Evolutionary conservation across 148 eudicot genomes (phyloP).

Genomic region (Rhododendron ferrugineum): DNA sequence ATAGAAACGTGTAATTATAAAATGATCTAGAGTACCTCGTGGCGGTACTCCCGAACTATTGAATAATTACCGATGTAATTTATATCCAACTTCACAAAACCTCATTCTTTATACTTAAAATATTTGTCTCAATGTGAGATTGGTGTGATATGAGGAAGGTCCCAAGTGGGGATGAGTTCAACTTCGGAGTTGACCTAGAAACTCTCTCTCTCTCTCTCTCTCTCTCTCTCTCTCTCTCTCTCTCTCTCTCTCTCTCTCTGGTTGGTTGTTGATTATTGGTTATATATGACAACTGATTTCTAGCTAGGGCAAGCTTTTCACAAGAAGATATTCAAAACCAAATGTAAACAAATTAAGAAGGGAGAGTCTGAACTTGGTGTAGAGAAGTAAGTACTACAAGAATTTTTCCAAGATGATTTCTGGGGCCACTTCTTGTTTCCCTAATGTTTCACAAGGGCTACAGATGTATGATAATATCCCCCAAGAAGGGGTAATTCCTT

Average conservation of each 20-base stretch:
- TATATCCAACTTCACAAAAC: background rate
- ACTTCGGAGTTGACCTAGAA: slow-evolving; percentile 37
- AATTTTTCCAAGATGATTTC: slow-evolving; percentile 12
- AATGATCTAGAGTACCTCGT: fast-evolving
- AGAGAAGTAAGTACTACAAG: background rate
- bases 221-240: background rate
- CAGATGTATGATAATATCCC: slow-evolving; percentile 6
- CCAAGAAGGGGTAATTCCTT: slow-evolving; percentile 6
- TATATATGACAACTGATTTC: background rate
- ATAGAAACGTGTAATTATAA: too few species aligned
- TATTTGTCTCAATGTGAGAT: background rate
- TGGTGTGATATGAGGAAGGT: slow-evolving; percentile 47
- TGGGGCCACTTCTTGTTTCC: slow-evolving; percentile 16
- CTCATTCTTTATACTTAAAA: background rate
- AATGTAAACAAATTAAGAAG: background rate
- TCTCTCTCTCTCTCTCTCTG: background rate
- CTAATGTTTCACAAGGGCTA: slow-evolving; percentile 13
- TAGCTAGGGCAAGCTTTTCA: background rate
- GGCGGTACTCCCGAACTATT: too few species aligned
- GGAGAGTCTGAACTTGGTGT: background rate
- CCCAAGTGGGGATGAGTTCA: slow-evolving; percentile 41
- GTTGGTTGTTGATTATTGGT: too few species aligned
- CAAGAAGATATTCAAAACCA: background rate
- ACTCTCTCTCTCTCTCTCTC: background rate
- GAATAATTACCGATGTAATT: background rate